Evolutionary conservation across 2,329 filamentous ascomycete species (phyloP).

Genomic region (Fusarium stilboides): DNA sequence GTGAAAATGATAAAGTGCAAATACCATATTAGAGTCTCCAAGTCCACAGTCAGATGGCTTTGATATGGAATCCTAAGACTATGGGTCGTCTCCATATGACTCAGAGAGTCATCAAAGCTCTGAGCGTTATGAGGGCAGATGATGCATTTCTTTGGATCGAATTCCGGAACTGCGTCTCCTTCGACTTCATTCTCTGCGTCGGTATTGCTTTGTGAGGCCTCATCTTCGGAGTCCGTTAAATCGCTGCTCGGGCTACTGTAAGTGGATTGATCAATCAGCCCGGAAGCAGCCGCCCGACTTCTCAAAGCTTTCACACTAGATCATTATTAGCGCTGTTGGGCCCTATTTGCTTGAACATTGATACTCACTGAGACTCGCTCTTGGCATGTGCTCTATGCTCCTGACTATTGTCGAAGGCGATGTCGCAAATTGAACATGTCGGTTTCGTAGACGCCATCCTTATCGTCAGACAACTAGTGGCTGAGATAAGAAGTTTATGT

Average conservation of each 20-base stretch:
- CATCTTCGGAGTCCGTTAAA: background rate
- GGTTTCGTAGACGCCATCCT: slow-evolving; percentile 1
- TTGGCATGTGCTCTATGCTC: slow-evolving; percentile 30
- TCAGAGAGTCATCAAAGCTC: slow-evolving; percentile 56
- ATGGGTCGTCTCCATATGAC: slow-evolving; percentile 66
- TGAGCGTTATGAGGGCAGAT: slow-evolving; percentile 57
- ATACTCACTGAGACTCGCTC: slow-evolving; percentile 20
- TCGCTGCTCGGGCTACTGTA: background rate
- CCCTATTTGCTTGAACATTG: fast-evolving
- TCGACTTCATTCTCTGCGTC: background rate
- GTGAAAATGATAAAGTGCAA: slow-evolving; percentile 64
- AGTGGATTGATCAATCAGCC: background rate
- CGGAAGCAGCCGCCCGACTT: slow-evolving; percentile 5
- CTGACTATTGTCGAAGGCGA: slow-evolving; percentile 16
- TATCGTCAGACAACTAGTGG: no score
- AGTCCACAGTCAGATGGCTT: slow-evolving; percentile 60
- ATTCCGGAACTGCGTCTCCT: slow-evolving; percentile 22
- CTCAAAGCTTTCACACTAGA: slow-evolving; percentile 5
- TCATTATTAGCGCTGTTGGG: background rate
- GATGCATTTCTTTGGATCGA: slow-evolving; percentile 55
- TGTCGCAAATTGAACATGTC: slow-evolving; percentile 14
- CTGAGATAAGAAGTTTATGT: no score
- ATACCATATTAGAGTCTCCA: slow-evolving; percentile 64
- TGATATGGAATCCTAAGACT: slow-evolving; percentile 61
- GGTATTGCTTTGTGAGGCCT: background rate